phyloP scores from a whole-genome alignment of 2,329 filamentous ascomycete genomes.

The Scedosporium dehoogii region DNA sequence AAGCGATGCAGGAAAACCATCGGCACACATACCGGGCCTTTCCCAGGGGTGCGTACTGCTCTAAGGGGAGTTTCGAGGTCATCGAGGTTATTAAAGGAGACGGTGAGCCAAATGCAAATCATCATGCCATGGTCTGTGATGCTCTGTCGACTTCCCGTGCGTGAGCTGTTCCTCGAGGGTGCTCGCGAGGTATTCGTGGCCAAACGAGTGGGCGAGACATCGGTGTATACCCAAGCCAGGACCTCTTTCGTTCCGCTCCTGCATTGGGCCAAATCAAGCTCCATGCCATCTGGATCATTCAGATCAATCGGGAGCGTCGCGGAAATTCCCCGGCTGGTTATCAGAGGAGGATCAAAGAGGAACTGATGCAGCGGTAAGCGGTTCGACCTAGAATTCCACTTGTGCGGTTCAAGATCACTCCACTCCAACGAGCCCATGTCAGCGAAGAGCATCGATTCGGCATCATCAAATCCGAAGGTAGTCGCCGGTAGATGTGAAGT shows the following conservation, averaged over 20 bases:
- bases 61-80: background rate
- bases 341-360: slow-evolving; percentile 8
- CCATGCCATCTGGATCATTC: slow-evolving; percentile 2
- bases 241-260: slow-evolving; percentile 8
- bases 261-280: background rate
- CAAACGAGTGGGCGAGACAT: slow-evolving; percentile 7
- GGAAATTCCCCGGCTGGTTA: slow-evolving; percentile 10
- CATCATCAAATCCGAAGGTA: slow-evolving; percentile 11
- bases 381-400: background rate
- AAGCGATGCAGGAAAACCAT: slow-evolving; percentile 10
- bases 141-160: background rate
- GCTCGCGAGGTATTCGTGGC: slow-evolving; percentile 2
- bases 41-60: background rate
- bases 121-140: slow-evolving; percentile 8
- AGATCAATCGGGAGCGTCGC: slow-evolving; percentile 10
- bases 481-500: slow-evolving; percentile 10
- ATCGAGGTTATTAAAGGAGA: slow-evolving; percentile 6
- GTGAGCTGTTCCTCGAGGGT: slow-evolving; percentile 1
- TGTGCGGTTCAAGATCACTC: slow-evolving; percentile 9
- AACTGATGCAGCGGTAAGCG: slow-evolving; percentile 6
- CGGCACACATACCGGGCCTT: slow-evolving; percentile 9
- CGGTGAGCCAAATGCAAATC: slow-evolving; percentile 12
- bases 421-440: slow-evolving; percentile 9
- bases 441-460: slow-evolving; percentile 11
- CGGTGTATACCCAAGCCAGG: slow-evolving; percentile 12